Evolutionary conservation across 495 filamentous ascomycete species (phyloP), one percentile per base, ranked within the genome.

Genomic region (Corynascus novoguineensis): DNA sequence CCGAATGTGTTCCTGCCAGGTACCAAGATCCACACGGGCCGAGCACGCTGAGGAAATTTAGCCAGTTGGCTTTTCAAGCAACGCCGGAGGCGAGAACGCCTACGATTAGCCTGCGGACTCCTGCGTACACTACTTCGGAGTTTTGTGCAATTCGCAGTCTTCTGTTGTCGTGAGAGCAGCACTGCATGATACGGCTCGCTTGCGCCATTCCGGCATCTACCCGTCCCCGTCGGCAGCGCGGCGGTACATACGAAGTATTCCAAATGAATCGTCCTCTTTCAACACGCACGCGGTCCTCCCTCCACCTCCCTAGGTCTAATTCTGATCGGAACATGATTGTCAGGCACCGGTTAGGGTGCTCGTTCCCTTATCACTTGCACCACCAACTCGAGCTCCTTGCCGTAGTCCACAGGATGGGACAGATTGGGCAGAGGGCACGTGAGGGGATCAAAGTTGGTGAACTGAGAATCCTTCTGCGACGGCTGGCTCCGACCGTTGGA

Each of bases 221-320:
- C 29, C 40, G 51, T 29, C 34, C 12, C 17, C 17, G 27, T 29
- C 38, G 22, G 25, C 42, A 49, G 44, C 28, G 32, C n/a, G 25
- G 22, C 1, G 27, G 38, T n/a, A n/a, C n/a, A n/a, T n/a, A n/a
- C n/a, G n/a, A n/a, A n/a, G n/a, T 19, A 44, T 32, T 34, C n/a
- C 51, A 54, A 54, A 54, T 54, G 22, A 54, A 32, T 54, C 25
- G 51, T 54, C 51, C 38, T 19, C 38, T 34, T 5, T 34, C 19
- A 17, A 10, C 34, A 32, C 14, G 14, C 50, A 32, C 38, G 51
- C 24, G 28, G 15, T 24, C 49, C 22, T 14, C 24, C 46, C n/a
- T 12, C 19, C 28, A 14, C 21, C 5, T 24, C 19, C n/a, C 3
- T 24, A 17, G 15, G 8, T 35, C 42, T 21, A 22, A 21, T 44